A percentile compares a stretch with the other conserved stretches of the same genome.
Evolutionary conservation across 2,329 filamentous ascomycete species (phyloP).

Genomic region (Verticillium nubilum): DNA sequence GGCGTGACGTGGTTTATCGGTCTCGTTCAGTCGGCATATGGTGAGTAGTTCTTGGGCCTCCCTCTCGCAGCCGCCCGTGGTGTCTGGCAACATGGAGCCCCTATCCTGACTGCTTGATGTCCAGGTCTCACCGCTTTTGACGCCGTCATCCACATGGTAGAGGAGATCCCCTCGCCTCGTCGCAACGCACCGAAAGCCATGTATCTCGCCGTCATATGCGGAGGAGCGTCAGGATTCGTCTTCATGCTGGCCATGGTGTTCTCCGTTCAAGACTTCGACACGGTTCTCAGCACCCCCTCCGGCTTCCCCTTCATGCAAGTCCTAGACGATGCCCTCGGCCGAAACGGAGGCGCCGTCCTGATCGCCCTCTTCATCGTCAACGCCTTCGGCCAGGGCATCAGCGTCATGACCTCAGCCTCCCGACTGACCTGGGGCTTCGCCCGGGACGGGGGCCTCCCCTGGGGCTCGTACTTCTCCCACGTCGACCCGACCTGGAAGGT

Average conservation of each 20-base stretch:
- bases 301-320: conserved; percentile 39
- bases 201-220: conserved; percentile 28
- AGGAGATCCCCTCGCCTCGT: conserved; percentile 25
- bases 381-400: conserved; percentile 22
- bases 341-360: conserved; percentile 19
- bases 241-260: conserved; percentile 37
- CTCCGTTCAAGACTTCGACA: conserved; percentile 31
- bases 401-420: conserved; percentile 27
- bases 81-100: conserved; percentile 17
- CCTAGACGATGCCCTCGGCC: conserved; percentile 22
- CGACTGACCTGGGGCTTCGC: conserved; percentile 33
- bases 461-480: conserved; percentile 27
- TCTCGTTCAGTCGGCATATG: background rate
- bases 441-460: conserved; percentile 29
- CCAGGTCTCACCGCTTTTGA: conserved; percentile 31
- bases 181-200: conserved; percentile 26
- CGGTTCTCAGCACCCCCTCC: conserved; percentile 30
- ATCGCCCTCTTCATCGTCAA: conserved; percentile 19
- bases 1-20: conserved; percentile 22
- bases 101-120: conserved; percentile 48
- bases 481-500: conserved; percentile 25
- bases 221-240: conserved; percentile 37
- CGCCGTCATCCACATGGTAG: conserved; percentile 24
- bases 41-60: conserved; percentile 5
- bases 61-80: background rate